Evolutionary conservation across 2,329 filamentous ascomycete genomes (phyloP), one percentile per base, ranked within the genome.

Genomic region (Escovopsis weberi): DNA sequence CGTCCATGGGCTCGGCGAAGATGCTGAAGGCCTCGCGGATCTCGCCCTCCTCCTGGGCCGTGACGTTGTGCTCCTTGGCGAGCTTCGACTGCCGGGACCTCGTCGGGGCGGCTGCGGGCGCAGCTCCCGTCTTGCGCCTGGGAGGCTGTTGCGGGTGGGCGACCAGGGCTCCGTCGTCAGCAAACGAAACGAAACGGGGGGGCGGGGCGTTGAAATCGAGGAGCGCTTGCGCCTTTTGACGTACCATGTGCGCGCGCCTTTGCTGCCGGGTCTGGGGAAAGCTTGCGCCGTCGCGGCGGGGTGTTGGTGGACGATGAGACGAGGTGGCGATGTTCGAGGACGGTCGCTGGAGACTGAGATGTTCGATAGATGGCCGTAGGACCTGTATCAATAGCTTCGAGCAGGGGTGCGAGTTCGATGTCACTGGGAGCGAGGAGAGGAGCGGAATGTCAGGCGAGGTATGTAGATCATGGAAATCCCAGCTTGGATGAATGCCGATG

Each of bases 11-110:
- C 51, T 82, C 72, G 1, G 79, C 68, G 59, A 96, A 98, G 7
- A 96, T 72, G 19, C 75, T 70, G 61, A 91, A 96, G 12, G 88
- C 88, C 61, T 95, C 88, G 54, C 78, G 80, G 57, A 98, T 94
- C 64, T 95, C 87, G 51, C 75, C 73, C 64, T 96, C 89, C 63
- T 95, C 82, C 49, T 82, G 77, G 35, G 80, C 82, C 12, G 78
- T 81, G 56, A 96, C 78, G 60, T 87, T 81, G 71, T 95, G 80
- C 57, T 94, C 86, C 64, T 88, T 89, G 28, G 89, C 89, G 53
- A 95, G 84, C 61, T 87, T 93, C 45, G 88, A 94, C 55, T 78
- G 78, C 48, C 83, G 82, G 41, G 55, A 48, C 57, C 57, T 66
- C 43, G 59, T 51, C 51, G 45, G 56, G 43, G 15, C 58, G 44